Percentiles rank a stretch among this genome's conserved stretches.
These are phyloP conservation scores for Phyllosticta citrichinensis DNA, from an alignment of 2,329 filamentous ascomycete genomes.

Conservation along the genomic window DNA sequence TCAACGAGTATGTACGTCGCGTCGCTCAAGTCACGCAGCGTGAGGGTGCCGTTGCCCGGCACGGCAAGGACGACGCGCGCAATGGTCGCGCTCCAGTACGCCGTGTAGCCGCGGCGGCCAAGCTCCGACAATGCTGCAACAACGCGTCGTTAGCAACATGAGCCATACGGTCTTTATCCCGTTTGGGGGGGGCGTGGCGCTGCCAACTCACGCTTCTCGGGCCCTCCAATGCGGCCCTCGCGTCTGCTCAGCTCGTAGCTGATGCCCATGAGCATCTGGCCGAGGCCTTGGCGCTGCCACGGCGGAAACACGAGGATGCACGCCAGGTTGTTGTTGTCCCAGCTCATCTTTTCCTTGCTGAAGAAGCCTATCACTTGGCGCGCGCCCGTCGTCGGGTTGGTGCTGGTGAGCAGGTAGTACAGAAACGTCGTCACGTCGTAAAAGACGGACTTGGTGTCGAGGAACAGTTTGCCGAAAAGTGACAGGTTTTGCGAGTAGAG, in stretches of 20 bases:
- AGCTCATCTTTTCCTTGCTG: slow-evolving; percentile 96
- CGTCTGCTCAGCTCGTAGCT: slow-evolving; percentile 84
- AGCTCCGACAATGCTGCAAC: slow-evolving; percentile 62
- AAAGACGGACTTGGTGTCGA: slow-evolving; percentile 97
- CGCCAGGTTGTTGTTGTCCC: slow-evolving; percentile 96
- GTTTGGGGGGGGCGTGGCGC: too few relatives aligned
- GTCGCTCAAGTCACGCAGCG: slow-evolving; percentile 61
- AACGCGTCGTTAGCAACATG: not conserved
- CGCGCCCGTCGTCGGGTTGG: slow-evolving; percentile 9
- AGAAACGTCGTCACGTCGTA: slow-evolving; percentile 93
- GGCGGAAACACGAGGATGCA: slow-evolving; percentile 95
- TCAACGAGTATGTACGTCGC: slow-evolving; percentile 78
- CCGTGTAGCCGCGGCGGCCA: slow-evolving; percentile 69
- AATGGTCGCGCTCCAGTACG: slow-evolving; percentile 81
- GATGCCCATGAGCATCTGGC: slow-evolving; percentile 79
- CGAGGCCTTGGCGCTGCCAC: slow-evolving; percentile 84
- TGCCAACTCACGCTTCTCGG: slow-evolving; percentile 59
- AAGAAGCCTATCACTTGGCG: slow-evolving; percentile 83
- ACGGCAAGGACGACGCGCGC: slow-evolving; percentile 51
- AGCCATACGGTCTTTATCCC: too few relatives aligned
- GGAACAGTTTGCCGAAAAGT: slow-evolving; percentile 92
- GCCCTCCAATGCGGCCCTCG: slow-evolving; percentile 77
- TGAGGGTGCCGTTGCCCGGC: slow-evolving; percentile 43
- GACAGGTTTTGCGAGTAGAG: slow-evolving; percentile 93
- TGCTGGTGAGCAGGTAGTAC: slow-evolving; percentile 72